These are phyloP conservation scores for Aaosphaeria pasadenensis DNA, from an alignment of 2,329 filamentous ascomycete species.

Conservation along the genomic window DNA sequence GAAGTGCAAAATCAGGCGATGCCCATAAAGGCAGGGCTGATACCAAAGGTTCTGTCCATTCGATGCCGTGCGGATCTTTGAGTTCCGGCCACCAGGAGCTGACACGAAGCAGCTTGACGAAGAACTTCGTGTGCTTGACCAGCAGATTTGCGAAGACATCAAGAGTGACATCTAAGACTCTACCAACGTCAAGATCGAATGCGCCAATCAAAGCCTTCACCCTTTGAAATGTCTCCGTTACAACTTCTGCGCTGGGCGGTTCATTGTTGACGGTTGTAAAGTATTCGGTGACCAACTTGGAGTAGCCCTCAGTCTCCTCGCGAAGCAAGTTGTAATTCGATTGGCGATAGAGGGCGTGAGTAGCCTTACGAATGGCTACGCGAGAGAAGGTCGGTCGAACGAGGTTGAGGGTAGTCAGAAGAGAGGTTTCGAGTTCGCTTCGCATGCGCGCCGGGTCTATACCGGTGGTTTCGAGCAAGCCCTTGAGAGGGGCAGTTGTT, in stretches of 20 bases:
- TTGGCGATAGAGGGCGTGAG: slow-evolving; percentile 89
- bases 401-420: slow-evolving; percentile 73
- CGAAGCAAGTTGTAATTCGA: slow-evolving; percentile 94
- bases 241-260: slow-evolving; percentile 70
- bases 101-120: slow-evolving; percentile 83
- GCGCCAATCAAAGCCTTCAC: slow-evolving; percentile 95
- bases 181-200: slow-evolving; percentile 93
- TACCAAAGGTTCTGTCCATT: slow-evolving; percentile 49
- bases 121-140: slow-evolving; percentile 90
- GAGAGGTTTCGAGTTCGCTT: slow-evolving; percentile 73
- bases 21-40: slow-evolving; percentile 84
- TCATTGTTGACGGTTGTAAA: slow-evolving; percentile 81
- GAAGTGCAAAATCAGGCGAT: slow-evolving; percentile 65
- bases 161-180: slow-evolving; percentile 89
- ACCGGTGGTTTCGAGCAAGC: slow-evolving; percentile 69
- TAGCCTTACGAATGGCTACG: slow-evolving; percentile 83
- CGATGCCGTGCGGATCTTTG: slow-evolving; percentile 52
- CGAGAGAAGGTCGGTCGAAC: slow-evolving; percentile 82
- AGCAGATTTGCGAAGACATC: slow-evolving; percentile 93
- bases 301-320: slow-evolving; percentile 95
- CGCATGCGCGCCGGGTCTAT: slow-evolving; percentile 73
- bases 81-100: slow-evolving; percentile 95
- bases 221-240: slow-evolving; percentile 82
- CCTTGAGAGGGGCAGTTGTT: slow-evolving; percentile 55
- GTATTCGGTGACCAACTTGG: slow-evolving; percentile 91